Percentiles rank a stretch among this genome's conserved stretches.
Evolutionary conservation across 2,329 filamentous ascomycete species (phyloP).

Genomic region (Juglanconis sp.): DNA sequence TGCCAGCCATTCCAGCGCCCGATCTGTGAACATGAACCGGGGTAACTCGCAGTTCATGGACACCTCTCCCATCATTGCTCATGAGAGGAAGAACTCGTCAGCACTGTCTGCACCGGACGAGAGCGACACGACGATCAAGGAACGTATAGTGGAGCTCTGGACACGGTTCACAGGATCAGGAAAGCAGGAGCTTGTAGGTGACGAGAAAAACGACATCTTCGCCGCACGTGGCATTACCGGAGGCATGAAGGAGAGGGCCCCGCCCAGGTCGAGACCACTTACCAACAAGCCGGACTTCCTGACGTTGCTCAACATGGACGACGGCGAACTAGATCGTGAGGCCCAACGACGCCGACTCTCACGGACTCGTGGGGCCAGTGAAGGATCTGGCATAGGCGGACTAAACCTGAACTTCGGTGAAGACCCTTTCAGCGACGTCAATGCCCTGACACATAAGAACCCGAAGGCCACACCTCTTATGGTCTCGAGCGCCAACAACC

Average conservation of each 20-base stretch:
- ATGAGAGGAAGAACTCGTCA: constrained; percentile 37
- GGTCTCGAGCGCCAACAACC: constrained; percentile 34
- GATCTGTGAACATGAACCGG: constrained; percentile 48
- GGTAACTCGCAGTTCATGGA: constrained; percentile 52
- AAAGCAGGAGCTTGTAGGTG: constrained; percentile 20
- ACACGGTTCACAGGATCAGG: constrained; percentile 32
- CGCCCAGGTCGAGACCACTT: not conserved
- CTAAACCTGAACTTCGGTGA: constrained; percentile 35
- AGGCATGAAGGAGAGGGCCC: constrained; percentile 22
- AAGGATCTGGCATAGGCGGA: constrained; percentile 34
- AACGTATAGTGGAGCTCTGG: constrained; percentile 44
- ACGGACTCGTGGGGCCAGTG: constrained; percentile 23
- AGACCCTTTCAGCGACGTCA: constrained; percentile 49
- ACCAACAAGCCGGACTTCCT: constrained; percentile 39
- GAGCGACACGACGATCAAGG: constrained; percentile 30
- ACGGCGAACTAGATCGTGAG: constrained; percentile 36
- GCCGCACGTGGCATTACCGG: constrained; percentile 24
- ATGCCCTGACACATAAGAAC: constrained; percentile 37
- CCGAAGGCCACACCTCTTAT: constrained; percentile 36
- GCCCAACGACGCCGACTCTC: constrained; percentile 33
- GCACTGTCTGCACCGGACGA: constrained; percentile 14
- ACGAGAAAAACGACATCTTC: constrained; percentile 25
- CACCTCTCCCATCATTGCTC: constrained; percentile 23
- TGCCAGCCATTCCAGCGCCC: constrained; percentile 31
- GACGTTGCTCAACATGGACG: constrained; percentile 41